Evolutionary conservation across 371 early-diverging fungal genomes (phyloP), one percentile per base, ranked within the genome.

Genomic region (Circinella umbellata): DNA sequence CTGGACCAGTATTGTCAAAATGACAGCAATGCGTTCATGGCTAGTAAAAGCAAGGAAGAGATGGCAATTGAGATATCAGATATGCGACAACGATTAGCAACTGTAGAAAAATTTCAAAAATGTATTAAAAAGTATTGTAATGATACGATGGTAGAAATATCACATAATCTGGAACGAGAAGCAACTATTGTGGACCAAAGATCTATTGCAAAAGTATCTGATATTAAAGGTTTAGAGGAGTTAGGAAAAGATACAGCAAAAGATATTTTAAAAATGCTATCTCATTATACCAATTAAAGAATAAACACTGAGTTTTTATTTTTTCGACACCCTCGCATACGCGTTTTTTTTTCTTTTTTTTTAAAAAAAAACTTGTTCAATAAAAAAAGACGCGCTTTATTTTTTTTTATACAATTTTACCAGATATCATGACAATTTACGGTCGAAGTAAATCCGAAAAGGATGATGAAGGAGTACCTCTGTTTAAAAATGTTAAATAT

Each of bases 401-500:
- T 38, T 60, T 42, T 60, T 60, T 15, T 14, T 15, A 17, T 4
- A 17, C 7, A 39, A 10, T 39, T 61, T 38, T 5, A 61, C 62
- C 37, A 10, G 1, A 34, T n/a, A 27, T 27, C 27, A 54, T 48
- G 48, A 67, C 55, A 60, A 59, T 14, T 2, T 59, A 53, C 34
- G 61, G 61, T 4, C 61, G 68, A 46, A 15, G 27, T 35, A 38
- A 18, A 8, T 54, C 54, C 11, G 54, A 66, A 66, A 49, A 51
- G 27, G 68, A 63, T 18, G 35, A 10, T 15, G 27, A 20, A 0
- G 36, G 39, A 15, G 48, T 57, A 3, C 57, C 47, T 35, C 60
- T 69, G 7, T 69, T 69, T 42, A 20, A 63, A 4, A 63, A 69
- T 53, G 63, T 69, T 11, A 18, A 51, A 4, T 67, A 61, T 37